A percentile compares a stretch with the other conserved stretches of the same genome.
Evolutionary conservation across 2,329 filamentous ascomycete species (phyloP).

Genomic region (Macrophomina pseudophaseolina): DNA sequence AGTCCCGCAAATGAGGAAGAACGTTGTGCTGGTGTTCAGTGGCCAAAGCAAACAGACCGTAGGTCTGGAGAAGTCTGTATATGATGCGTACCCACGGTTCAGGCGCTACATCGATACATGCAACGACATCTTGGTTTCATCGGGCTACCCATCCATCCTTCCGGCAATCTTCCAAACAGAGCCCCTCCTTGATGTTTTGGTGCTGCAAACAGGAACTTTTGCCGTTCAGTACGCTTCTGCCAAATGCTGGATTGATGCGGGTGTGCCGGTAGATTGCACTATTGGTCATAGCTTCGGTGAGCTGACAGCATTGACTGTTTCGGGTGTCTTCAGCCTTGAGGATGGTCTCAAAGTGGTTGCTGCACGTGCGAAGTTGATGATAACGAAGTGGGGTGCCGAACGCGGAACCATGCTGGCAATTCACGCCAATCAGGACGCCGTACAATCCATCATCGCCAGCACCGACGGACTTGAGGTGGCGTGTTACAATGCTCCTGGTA

Average conservation of each 20-base stretch:
- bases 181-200: constrained; percentile 24
- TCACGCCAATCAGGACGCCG: not conserved
- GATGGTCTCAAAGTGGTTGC: constrained; percentile 38
- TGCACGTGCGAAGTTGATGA: constrained; percentile 31
- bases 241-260: constrained; percentile 31
- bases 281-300: constrained; percentile 44
- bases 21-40: not conserved
- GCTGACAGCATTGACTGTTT: constrained; percentile 44
- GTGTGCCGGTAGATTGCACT: constrained; percentile 25
- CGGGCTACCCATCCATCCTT: constrained; percentile 17
- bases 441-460: not conserved
- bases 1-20: no score
- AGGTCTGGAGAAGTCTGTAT: constrained; percentile 25
- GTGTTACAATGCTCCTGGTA: not conserved
- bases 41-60: constrained; percentile 17
- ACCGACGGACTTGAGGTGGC: not conserved
- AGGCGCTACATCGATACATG: constrained; percentile 27
- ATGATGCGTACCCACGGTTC: constrained; percentile 25
- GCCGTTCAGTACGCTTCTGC: constrained; percentile 35
- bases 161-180: not conserved
- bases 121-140: constrained; percentile 25
- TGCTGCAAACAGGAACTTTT: constrained; percentile 32
- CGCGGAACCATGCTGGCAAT: not conserved
- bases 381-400: not conserved
- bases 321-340: constrained; percentile 38